Evolutionary conservation across 129 eudicot genomes (phyloP).

Genomic region (Chrysanthemum makinoi): DNA sequence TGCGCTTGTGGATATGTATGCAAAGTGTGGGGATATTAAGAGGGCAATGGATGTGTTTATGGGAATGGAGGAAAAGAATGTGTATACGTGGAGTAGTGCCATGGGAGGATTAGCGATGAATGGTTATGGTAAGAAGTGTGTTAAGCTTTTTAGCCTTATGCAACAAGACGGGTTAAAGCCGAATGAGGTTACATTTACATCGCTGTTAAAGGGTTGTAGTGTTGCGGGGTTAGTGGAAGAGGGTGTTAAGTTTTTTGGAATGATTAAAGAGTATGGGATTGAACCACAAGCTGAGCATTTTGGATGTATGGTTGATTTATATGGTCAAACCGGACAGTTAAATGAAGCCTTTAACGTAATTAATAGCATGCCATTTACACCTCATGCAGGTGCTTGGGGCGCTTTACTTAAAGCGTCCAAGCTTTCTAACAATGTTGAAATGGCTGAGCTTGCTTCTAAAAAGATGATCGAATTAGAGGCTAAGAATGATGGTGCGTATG

Average conservation of each 20-base stretch:
- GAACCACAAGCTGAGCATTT: conserved; percentile 40
- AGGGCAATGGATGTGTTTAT: conserved; percentile 39
- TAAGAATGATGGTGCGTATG: conserved; percentile 34
- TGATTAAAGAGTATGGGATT: conserved; percentile 28
- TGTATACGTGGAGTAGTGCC: conserved; percentile 49
- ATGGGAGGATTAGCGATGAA: conserved; percentile 52
- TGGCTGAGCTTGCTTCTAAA: too few species aligned
- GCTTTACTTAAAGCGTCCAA: conserved; percentile 19
- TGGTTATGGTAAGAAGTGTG: conserved; percentile 35
- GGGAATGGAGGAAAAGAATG: conserved; percentile 41
- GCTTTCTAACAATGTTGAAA: too few species aligned
- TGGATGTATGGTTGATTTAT: conserved; percentile 51
- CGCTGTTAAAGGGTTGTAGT: conserved; percentile 43
- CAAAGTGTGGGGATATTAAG: conserved; percentile 50
- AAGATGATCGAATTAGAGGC: conserved; percentile 34
- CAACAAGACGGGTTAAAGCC: conserved; percentile 26
- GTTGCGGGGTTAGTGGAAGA: conserved; percentile 41
- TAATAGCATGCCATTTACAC: conserved; percentile 37
- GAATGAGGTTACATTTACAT: conserved; percentile 42
- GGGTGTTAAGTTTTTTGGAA: conserved; percentile 40
- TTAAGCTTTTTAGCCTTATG: conserved; percentile 22
- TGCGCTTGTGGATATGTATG: conserved; percentile 52
- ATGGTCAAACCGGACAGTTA: conserved; percentile 40
- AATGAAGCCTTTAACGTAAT: conserved; percentile 43
- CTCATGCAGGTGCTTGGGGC: conserved; percentile 44